Percentiles rank a stretch among this genome's conserved stretches.
Evolutionary conservation across 805 yeast species (phyloP).

Genomic region (Monosporozyma aerobia): DNA sequence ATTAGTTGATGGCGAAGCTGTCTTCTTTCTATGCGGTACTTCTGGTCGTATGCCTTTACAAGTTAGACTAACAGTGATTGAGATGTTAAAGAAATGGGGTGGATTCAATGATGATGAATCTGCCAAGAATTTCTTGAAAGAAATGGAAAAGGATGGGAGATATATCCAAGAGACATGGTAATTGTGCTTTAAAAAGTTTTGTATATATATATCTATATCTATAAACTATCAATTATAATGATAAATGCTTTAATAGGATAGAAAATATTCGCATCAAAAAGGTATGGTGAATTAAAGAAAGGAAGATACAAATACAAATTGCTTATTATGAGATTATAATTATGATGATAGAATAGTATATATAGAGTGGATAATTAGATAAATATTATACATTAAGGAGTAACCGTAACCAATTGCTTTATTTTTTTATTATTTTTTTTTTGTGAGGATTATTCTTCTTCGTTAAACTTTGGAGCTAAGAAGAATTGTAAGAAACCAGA

Average conservation of each 20-base stretch:
- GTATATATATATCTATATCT: no score
- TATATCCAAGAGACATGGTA: constrained; percentile 90
- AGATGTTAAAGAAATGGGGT: constrained; percentile 43
- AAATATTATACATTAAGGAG: not conserved
- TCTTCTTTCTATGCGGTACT: constrained; percentile 81
- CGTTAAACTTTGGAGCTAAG: constrained; percentile 96
- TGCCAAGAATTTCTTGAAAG: constrained; percentile 43
- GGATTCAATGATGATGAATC: constrained; percentile 32
- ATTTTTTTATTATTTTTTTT: no score
- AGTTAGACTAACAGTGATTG: constrained; percentile 70
- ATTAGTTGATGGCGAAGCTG: constrained; percentile 46
- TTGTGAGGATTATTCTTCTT: constrained; percentile 48
- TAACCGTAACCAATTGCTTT: not conserved
- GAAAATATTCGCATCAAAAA: no score
- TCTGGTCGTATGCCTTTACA: constrained; percentile 90
- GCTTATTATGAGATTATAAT: not conserved
- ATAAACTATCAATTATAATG: no score
- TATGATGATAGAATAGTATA: not conserved
- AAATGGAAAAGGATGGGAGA: constrained; percentile 54
- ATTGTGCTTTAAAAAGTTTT: not conserved
- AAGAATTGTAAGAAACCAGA: constrained; percentile 92
- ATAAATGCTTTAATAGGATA: not conserved
- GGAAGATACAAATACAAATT: not conserved
- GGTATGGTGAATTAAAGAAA: no score
- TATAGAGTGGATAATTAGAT: not conserved